Conservation (phyloP, 2,329 filamentous ascomycete genomes). For the Monosporascus cannonballus region DNA sequence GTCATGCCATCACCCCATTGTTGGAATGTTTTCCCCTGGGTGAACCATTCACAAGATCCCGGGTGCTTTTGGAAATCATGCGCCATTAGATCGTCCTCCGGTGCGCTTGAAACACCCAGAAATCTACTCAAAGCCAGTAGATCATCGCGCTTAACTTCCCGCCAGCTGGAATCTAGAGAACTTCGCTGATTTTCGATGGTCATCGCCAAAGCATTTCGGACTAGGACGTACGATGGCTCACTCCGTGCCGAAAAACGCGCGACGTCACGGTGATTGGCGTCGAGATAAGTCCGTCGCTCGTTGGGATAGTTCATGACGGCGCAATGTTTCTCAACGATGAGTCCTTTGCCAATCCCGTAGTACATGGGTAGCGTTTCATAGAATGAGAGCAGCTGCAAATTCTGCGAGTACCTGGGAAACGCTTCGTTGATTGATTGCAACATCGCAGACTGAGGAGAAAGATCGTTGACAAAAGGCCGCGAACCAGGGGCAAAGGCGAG, state of each 20-base stretch:
- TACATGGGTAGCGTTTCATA: constrained; percentile 25
- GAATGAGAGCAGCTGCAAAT: constrained; percentile 25
- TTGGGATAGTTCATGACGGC: constrained; percentile 24
- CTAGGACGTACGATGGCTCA: constrained; percentile 19
- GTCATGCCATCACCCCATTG: constrained; percentile 4
- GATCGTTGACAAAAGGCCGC: constrained; percentile 25
- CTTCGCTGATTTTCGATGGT: background rate
- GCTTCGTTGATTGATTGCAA: constrained; percentile 28
- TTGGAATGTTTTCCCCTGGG: constrained; percentile 1
- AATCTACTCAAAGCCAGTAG: background rate
- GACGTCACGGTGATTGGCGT: constrained; percentile 25
- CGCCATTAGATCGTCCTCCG: constrained; percentile 2
- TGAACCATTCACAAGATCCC: constrained; percentile 8
- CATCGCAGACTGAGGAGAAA: constrained; percentile 20
- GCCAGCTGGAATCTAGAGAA: background rate
- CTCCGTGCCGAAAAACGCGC: constrained; percentile 17
- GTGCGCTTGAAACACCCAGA: background rate
- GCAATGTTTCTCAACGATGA: constrained; percentile 26
- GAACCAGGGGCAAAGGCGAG: constrained; percentile 12
- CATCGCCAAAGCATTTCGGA: constrained; percentile 21
- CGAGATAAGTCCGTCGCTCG: constrained; percentile 19
- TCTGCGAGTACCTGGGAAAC: constrained; percentile 20
- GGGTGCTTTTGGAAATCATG: background rate
- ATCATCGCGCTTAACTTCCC: background rate
- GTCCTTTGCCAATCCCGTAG: constrained; percentile 12